A percentile compares a stretch with the other conserved stretches of the same genome.
phyloP scores from a whole-genome alignment of 208 protist genomes.

The Phytomonas serpens region DNA sequence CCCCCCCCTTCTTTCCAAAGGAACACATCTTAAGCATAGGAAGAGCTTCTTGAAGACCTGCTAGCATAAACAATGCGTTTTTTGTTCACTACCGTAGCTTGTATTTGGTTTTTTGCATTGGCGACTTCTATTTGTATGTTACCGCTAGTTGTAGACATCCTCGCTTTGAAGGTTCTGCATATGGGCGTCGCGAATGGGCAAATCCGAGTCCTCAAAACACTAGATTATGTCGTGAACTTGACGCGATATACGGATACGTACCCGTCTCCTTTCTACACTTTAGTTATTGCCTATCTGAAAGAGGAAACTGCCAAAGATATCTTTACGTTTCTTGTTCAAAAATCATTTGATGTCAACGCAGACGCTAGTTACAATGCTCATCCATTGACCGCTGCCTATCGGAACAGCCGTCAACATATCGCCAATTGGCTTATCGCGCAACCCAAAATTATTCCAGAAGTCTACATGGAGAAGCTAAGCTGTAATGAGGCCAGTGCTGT shows the following conservation, averaged over 20 bases:
- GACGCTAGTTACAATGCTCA: constrained; percentile 38
- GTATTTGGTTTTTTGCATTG: not conserved
- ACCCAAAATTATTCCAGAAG: constrained; percentile 28
- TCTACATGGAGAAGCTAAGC: constrained; percentile 30
- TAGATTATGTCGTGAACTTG: not conserved
- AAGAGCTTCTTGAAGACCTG: not conserved
- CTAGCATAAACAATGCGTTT: not conserved
- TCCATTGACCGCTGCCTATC: constrained; percentile 53
- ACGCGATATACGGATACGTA: not conserved
- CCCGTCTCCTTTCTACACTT: not conserved
- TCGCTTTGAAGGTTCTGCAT: not conserved
- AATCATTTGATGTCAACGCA: constrained; percentile 4
- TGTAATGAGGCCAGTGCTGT: constrained; percentile 26
- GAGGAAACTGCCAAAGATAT: not conserved
- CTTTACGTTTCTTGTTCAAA: not conserved
- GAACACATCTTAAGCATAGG: not conserved
- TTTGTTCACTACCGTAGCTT: not conserved
- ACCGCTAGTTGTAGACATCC: not conserved
- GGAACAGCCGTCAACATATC: constrained; percentile 21
- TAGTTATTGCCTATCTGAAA: not conserved
- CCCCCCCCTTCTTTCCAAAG: not conserved
- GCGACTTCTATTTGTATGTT: not conserved
- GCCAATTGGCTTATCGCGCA: constrained; percentile 19
- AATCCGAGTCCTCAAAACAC: not conserved
- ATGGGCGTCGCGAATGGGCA: not conserved